Evolutionary conservation across 805 yeast genomes (phyloP), one percentile per base, ranked within the genome.

Genomic region (Candida dendrica): DNA sequence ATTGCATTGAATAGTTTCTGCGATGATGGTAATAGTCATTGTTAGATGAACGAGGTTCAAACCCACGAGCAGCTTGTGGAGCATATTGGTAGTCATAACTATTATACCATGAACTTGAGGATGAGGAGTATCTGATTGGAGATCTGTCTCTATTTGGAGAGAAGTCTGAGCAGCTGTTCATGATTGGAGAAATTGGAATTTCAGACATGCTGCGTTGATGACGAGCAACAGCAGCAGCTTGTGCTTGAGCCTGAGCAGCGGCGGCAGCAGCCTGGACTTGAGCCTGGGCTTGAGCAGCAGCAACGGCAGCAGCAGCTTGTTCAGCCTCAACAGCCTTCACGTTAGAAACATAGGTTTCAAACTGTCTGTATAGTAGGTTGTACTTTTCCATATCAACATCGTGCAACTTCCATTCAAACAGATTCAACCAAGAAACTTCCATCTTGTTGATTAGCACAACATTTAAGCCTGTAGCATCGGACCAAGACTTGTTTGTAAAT

Each of bases 401-500:
- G 47, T 66, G 74, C 42, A 83, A 64, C 53, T 69, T 72, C 86
- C 88, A 83, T 45, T 77, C 64, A 40, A 81, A 69, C 29, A 69
- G 68, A 9, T 58, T 53, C 45, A 87, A 70, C 91, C 95, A 91
- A 36, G 66, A 68, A 41, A 74, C 75, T 66, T 91, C 98, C 46
- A 77, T 65, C 15, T 59, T 54, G 55, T 90, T 88, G 47, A 91
- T 71, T 30, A 72, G 63, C 2, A 56, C 56, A 38, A 86, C 69
- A 6, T 76, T 63, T 47, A 91, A 72, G 16, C 95, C 95, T 5
- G 96, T 85, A n/a, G 97, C 98, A 47, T 88, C 89, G 34, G 88
- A 77, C 98, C 98, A 91, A 7, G 96, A 87, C 56, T 80, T 81
- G 66, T 91, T 91, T 46, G 95, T 88, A 59, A 91, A 91, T 24